Conservation (phyloP, 345 rosid genomes). For the Aquilaria malaccensis region DNA sequence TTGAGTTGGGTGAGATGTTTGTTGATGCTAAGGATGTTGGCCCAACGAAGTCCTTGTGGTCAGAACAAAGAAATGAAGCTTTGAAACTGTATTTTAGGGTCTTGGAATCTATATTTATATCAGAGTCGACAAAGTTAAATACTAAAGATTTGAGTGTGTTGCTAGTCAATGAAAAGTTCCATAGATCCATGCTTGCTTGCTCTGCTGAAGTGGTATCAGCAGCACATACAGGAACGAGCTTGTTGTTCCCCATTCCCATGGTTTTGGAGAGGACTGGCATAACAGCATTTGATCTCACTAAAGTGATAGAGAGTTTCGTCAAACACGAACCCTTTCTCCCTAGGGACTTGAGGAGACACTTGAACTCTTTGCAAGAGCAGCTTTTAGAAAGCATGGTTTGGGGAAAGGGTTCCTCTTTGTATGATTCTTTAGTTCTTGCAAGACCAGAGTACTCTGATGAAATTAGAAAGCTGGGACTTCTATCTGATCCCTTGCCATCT, state of each 20-base stretch:
- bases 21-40: slow-evolving; percentile 51
- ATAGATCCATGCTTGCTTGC: slow-evolving; percentile 96
- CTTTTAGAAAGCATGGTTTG: slow-evolving; percentile 98
- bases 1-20: slow-evolving; percentile 52
- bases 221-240: slow-evolving; percentile 80
- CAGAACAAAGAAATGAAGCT: slow-evolving; percentile 85
- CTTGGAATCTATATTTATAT: slow-evolving; percentile 88
- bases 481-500: slow-evolving; percentile 86
- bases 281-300: slow-evolving; percentile 97
- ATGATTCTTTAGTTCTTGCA: slow-evolving; percentile 86
- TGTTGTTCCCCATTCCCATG: slow-evolving; percentile 69
- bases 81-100: slow-evolving; percentile 85
- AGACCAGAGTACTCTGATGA: slow-evolving; percentile 59
- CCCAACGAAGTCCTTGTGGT: slow-evolving; percentile 91
- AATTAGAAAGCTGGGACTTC: slow-evolving; percentile 54
- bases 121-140: slow-evolving; percentile 82
- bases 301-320: slow-evolving; percentile 95
- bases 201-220: slow-evolving; percentile 95
- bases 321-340: slow-evolving; percentile 95
- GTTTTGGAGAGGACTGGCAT: slow-evolving; percentile 95
- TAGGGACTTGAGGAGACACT: slow-evolving; percentile 91
- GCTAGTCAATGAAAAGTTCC: slow-evolving; percentile 89
- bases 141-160: slow-evolving; percentile 75
- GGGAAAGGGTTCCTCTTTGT: slow-evolving; percentile 97
- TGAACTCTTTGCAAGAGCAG: slow-evolving; percentile 90